A percentile compares a stretch with the other conserved stretches of the same genome.
Conservation (phyloP, 129 eudicot genomes). For the Tagetes patula region DNA sequence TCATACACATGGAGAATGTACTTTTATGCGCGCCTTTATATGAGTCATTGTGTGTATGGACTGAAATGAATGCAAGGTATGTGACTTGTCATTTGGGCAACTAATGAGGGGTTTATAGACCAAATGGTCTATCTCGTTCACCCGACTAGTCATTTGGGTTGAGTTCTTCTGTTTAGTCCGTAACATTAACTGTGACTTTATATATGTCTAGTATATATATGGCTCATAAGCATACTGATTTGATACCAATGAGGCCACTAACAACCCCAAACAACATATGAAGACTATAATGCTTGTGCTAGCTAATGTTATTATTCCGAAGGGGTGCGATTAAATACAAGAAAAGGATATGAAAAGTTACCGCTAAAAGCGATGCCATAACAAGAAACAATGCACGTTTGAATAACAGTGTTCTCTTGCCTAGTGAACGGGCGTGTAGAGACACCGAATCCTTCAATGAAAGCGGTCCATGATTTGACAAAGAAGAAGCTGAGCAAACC, state of each 20-base stretch:
- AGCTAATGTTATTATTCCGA: neutral
- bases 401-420: conserved; percentile 64
- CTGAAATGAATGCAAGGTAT: no score
- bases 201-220: no score
- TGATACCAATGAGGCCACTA: neutral
- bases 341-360: neutral
- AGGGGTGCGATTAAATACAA: neutral
- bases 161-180: no score
- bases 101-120: no score
- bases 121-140: no score
- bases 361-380: conserved; percentile 59
- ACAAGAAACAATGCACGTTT: conserved; percentile 57
- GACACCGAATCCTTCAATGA: conserved; percentile 38
- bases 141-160: no score
- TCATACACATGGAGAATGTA: neutral
- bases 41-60: no score
- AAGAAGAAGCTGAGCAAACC: conserved; percentile 38
- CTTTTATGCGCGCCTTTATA: no score
- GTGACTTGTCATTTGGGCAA: no score
- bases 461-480: conserved; percentile 37
- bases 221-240: neutral
- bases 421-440: conserved; percentile 50
- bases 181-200: no score
- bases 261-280: no score
- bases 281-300: no score